Conservation (phyloP, 306 rosid species). For the Vigna hirtella region DNA sequence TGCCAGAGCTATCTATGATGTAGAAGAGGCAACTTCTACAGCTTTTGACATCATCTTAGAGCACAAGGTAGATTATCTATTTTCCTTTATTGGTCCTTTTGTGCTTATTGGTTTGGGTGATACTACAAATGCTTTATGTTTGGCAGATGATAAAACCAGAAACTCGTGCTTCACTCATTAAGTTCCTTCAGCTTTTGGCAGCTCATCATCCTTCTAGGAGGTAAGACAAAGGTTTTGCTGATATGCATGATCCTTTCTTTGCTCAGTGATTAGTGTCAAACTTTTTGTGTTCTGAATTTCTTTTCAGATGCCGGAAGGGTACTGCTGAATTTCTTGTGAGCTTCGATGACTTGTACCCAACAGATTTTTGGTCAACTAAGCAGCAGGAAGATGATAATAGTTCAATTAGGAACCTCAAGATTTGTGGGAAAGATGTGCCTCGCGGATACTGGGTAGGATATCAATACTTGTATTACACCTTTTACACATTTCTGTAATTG, state of each 20-base stretch:
- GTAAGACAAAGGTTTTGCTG: constrained; percentile 46
- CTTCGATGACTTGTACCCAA: constrained; percentile 80
- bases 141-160: constrained; percentile 83
- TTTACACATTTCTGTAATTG: constrained; percentile 30
- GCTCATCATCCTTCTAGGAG: constrained; percentile 96
- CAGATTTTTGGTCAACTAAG: constrained; percentile 52
- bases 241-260: constrained; percentile 32
- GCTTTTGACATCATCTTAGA: constrained; percentile 87
- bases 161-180: constrained; percentile 79
- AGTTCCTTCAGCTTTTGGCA: constrained; percentile 86
- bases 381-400: constrained; percentile 58
- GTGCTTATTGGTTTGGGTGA: constrained; percentile 31
- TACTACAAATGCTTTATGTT: constrained; percentile 37
- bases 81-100: constrained; percentile 35
- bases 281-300: constrained; percentile 39
- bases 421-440: constrained; percentile 94
- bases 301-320: constrained; percentile 91
- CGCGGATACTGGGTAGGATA: constrained; percentile 94
- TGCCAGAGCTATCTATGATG: constrained; percentile 92
- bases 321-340: constrained; percentile 84
- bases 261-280: constrained; percentile 28
- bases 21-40: constrained; percentile 90
- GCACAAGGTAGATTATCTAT: constrained; percentile 62
- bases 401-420: constrained; percentile 57
- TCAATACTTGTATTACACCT: constrained; percentile 38